Conservation (phyloP, 805 yeast genomes). For the Ogataea polymorpha region DNA sequence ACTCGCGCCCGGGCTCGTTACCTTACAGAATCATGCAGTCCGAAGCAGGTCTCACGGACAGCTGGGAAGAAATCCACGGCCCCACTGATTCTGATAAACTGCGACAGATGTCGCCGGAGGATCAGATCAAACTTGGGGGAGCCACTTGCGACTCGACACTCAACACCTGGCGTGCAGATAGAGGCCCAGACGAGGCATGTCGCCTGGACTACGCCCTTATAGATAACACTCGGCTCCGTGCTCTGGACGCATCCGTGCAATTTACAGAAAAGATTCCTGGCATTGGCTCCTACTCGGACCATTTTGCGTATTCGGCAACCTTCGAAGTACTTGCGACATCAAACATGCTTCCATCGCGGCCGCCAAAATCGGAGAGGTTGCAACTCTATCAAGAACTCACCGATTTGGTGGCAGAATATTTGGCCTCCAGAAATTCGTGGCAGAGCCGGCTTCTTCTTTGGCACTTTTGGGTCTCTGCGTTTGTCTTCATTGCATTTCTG, state of each 20-base stretch:
- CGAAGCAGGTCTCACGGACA: constrained; percentile 69
- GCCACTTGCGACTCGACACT: constrained; percentile 85
- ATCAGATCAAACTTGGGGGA: constrained; percentile 73
- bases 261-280: constrained; percentile 68
- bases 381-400: constrained; percentile 50
- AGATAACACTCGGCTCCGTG: constrained; percentile 51
- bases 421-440: constrained; percentile 46
- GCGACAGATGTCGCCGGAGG: constrained; percentile 45
- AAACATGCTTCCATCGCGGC: not conserved
- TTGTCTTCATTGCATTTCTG: constrained; percentile 48
- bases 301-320: constrained; percentile 71
- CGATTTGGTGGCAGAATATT: constrained; percentile 43
- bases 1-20: constrained; percentile 81
- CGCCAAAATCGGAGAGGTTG: constrained; percentile 13
- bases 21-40: constrained; percentile 71
- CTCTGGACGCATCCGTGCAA: constrained; percentile 62
- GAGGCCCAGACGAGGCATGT: constrained; percentile 67
- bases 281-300: constrained; percentile 84
- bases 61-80: constrained; percentile 75
- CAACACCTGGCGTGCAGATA: constrained; percentile 77
- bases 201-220: constrained; percentile 87
- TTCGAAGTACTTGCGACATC: constrained; percentile 30
- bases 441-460: constrained; percentile 63
- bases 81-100: constrained; percentile 40
- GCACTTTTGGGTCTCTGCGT: constrained; percentile 60